These are phyloP conservation scores for Eutreptiella sp. DNA, from an alignment of 208 protist genomes.

Conservation along the genomic window DNA sequence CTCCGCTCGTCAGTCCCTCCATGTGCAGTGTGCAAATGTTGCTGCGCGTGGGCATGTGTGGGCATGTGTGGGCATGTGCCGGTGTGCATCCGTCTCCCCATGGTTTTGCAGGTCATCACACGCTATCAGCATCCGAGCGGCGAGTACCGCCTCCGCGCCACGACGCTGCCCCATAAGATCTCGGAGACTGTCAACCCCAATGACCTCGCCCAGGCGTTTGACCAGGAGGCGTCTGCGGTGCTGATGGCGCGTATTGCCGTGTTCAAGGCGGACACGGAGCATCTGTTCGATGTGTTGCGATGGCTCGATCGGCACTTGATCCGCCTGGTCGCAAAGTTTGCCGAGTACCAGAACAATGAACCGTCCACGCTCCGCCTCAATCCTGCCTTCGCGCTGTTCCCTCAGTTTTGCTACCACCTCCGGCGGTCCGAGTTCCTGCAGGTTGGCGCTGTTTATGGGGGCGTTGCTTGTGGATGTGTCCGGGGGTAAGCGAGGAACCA, in stretches of 20 bases:
- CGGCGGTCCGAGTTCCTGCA: constrained; percentile 91
- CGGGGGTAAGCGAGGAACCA: too few relatives aligned
- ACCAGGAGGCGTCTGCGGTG: constrained; percentile 94
- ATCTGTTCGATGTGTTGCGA: constrained; percentile 92
- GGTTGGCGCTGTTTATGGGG: too few relatives aligned
- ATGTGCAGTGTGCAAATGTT: too few relatives aligned
- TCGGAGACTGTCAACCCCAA: constrained; percentile 45
- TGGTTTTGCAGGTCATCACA: constrained; percentile 83
- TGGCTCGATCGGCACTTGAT: constrained; percentile 98
- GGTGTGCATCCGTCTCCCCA: constrained; percentile 23
- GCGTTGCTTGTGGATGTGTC: too few relatives aligned
- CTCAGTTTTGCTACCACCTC: constrained; percentile 98
- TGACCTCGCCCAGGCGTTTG: constrained; percentile 77
- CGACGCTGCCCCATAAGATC: constrained; percentile 52
- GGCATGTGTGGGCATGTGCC: not conserved
- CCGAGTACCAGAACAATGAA: constrained; percentile 79
- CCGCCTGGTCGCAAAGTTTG: constrained; percentile 90
- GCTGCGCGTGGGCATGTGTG: too few relatives aligned
- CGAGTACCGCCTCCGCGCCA: constrained; percentile 71
- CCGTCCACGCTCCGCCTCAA: constrained; percentile 78
- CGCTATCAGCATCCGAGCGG: constrained; percentile 81
- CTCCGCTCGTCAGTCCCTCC: too few relatives aligned
- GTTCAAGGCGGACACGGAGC: constrained; percentile 90
- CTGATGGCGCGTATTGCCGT: constrained; percentile 93
- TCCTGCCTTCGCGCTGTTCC: constrained; percentile 88